Evolutionary conservation across 2,329 filamentous ascomycete species (phyloP), one percentile per base, ranked within the genome.

Genomic region (Graphilbum ipis-grandicollis): DNA sequence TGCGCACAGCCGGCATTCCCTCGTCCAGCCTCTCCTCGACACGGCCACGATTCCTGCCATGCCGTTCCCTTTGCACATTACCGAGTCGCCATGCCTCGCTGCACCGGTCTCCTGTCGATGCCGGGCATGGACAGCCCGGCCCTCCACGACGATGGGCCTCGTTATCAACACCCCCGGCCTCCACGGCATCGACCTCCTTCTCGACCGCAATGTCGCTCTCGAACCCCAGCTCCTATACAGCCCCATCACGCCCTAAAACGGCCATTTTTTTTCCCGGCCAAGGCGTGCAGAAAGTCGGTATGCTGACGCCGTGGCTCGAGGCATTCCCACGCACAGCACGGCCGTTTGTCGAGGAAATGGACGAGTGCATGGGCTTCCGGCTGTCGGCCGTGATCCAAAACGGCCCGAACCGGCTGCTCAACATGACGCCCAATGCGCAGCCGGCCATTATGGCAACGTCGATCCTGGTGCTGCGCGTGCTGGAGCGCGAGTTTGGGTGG

Each of bases 361-460:
- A 96, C 59, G 62, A 74, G 31, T 71, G 72, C 19, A 68, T 93
- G 48, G 71, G 78, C 47, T 75, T 77, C 50, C 75, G 76, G 43
- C 68, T 96, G 39, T 85, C 82, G 29, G 64, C 67, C 19, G 67
- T 88, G 41, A 93, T 94, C 47, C 74, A 77, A 41, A 64, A 81
- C 21, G 86, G 88, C 0, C 81, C 88, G 2, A 82, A 80, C 47
- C 74, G 72, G 39, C 59, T 66, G 36, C 71, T 96, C 39, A 92
- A 82, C 30, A 70, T 73, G 39, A 94, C 88, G 5, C 73, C 80
- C 45, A 86, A 93, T 52, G 81, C 88, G 4, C 88, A 96, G 56
- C 88, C 88, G 2, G 86, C 88, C 48, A 93, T 94, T 56, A 93
- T 96, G 84, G 83, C 85, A 13, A 90, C 84, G 4, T 92, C 83